Evolutionary conservation across 1,139 yeast species (phyloP).

Genomic region (Geotrichum cucujoidarum): DNA sequence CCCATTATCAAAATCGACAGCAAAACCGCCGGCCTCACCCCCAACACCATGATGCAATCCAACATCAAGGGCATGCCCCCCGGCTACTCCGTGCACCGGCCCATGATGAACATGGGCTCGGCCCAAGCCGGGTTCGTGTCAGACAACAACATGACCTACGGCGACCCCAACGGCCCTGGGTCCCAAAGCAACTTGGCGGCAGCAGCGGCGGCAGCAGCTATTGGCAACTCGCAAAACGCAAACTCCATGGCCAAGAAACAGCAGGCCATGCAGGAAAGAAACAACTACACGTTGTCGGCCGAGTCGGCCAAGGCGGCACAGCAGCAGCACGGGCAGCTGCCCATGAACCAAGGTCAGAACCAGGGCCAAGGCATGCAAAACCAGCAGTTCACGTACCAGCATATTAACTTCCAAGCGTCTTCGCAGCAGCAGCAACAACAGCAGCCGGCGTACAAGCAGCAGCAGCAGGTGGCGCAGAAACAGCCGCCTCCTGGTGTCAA

Average conservation of each 20-base stretch:
- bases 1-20: background rate
- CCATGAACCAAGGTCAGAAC: background rate
- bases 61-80: background rate
- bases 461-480: background rate
- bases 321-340: background rate
- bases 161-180: background rate
- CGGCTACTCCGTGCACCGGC: conserved; percentile 4
- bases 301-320: conserved; percentile 3
- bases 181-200: background rate
- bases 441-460: background rate
- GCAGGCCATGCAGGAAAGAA: background rate
- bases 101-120: background rate
- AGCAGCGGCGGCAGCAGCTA: conserved; percentile 2
- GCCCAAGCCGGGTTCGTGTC: background rate
- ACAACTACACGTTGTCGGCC: background rate
- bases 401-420: background rate
- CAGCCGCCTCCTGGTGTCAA: no score
- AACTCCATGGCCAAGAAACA: background rate
- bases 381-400: background rate
- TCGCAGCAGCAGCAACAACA: background rate
- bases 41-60: conserved; percentile 6
- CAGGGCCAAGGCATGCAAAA: background rate
- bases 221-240: background rate
- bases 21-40: background rate
- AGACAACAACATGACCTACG: background rate